These are phyloP conservation scores for Leccinum subrobustum DNA, from an alignment of 1,284 basidiomycete genomes.

Conservation along the genomic window DNA sequence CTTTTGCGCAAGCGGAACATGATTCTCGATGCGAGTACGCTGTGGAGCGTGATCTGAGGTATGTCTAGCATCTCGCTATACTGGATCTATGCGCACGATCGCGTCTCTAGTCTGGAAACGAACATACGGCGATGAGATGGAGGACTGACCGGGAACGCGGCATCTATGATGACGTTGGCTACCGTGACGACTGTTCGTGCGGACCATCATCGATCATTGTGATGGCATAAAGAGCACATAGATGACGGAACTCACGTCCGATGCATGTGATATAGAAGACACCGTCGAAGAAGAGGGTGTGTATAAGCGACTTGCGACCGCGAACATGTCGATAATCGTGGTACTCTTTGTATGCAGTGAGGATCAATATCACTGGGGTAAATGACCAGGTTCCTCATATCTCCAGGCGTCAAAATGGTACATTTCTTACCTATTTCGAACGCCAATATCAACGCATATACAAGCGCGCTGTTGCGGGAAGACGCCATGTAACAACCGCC, in stretches of 20 bases:
- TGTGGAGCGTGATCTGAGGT: neutral
- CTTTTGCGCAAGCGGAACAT: neutral
- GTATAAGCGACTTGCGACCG: no score
- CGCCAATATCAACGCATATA: neutral
- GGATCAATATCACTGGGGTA: no score
- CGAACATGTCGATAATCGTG: no score
- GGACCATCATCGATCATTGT: neutral
- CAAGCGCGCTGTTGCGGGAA: neutral
- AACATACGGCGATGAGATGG: neutral
- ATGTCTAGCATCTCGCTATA: neutral
- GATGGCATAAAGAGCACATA: neutral
- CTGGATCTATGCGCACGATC: neutral
- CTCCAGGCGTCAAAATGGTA: no score
- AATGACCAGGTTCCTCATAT: no score
- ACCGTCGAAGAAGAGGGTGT: no score
- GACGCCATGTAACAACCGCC: neutral
- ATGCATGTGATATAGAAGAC: no score
- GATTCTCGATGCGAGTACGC: neutral
- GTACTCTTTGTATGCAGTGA: no score
- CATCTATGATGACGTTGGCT: neutral
- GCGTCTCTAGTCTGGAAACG: neutral
- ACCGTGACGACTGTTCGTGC: neutral
- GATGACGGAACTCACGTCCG: neutral
- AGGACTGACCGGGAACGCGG: neutral
- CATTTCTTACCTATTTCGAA: neutral